phyloP scores from a whole-genome alignment of 1,284 basidiomycete genomes.

The Trametes polyzona region DNA sequence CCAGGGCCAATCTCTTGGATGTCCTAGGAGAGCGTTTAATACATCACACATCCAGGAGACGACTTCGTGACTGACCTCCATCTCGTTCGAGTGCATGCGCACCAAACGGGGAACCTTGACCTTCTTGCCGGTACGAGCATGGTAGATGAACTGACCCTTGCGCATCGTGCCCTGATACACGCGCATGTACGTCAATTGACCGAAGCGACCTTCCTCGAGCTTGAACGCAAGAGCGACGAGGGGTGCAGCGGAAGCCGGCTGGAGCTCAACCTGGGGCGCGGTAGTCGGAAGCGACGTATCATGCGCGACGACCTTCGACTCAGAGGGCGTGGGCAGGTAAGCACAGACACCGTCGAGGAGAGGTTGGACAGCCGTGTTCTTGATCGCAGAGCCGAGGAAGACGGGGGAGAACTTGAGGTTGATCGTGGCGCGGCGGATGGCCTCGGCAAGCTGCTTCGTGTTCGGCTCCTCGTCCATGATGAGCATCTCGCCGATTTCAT shows the following conservation, averaged over 20 bases:
- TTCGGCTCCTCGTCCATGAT: constrained; percentile 84
- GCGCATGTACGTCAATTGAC: constrained; percentile 99
- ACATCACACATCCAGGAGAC: background rate
- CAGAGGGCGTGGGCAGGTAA: constrained; percentile 93
- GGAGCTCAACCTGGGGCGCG: constrained; percentile 75
- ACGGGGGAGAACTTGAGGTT: constrained; percentile 94
- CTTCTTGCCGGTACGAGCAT: constrained; percentile 95
- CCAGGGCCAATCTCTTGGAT: constrained; percentile 95
- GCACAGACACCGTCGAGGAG: constrained; percentile 94
- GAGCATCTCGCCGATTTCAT: constrained; percentile 91
- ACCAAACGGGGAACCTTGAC: constrained; percentile 98
- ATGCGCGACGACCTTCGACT: constrained; percentile 82
- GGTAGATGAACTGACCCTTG: constrained; percentile 87
- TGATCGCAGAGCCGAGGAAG: constrained; percentile 96
- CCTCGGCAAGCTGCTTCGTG: constrained; percentile 76
- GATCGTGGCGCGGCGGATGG: constrained; percentile 90
- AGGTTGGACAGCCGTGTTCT: constrained; percentile 96
- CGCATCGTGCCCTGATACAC: constrained; percentile 96
- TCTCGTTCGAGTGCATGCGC: constrained; percentile 98
- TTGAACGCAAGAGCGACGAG: constrained; percentile 98
- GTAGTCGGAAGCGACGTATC: constrained; percentile 75
- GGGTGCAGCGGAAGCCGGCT: constrained; percentile 83
- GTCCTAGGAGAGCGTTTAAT: constrained; percentile 54
- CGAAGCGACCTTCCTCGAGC: constrained; percentile 96
- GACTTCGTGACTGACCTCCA: constrained; percentile 71